phyloP scores from a whole-genome alignment of 805 yeast species.

The Saccharomycopsis sp. region DNA sequence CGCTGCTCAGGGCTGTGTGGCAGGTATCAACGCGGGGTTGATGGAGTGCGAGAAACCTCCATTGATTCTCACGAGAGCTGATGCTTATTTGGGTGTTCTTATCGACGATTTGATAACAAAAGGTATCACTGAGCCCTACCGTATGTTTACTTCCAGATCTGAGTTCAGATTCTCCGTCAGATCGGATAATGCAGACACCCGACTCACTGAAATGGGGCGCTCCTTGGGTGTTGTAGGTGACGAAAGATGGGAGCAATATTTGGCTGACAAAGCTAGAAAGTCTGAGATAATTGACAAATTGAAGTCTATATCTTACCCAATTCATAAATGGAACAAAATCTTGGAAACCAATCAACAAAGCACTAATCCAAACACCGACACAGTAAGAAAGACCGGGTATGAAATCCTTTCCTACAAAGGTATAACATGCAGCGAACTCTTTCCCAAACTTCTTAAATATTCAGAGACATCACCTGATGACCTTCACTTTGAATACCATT shows the following conservation, averaged over 20 bases:
- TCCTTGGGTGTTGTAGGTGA: conserved; percentile 59
- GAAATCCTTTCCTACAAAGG: conserved; percentile 35
- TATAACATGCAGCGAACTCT: background rate
- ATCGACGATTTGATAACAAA: conserved; percentile 91
- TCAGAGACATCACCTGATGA: conserved; percentile 26
- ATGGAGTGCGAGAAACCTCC: conserved; percentile 34
- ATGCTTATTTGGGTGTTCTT: conserved; percentile 87
- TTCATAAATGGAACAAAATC: conserved; percentile 54
- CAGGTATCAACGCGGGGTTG: conserved; percentile 93
- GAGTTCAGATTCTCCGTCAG: conserved; percentile 88
- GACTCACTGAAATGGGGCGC: conserved; percentile 69
- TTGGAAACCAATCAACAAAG: conserved; percentile 23
- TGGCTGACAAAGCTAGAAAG: conserved; percentile 38
- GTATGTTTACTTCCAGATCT: conserved; percentile 96
- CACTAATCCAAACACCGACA: conserved; percentile 46
- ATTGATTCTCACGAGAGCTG: conserved; percentile 59
- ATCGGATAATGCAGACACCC: conserved; percentile 87
- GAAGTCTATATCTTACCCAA: conserved; percentile 38
- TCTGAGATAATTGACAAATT: conserved; percentile 41
- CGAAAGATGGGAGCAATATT: conserved; percentile 46
- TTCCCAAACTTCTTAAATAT: conserved; percentile 12
- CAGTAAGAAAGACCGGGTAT: conserved; percentile 55
- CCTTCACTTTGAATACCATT: background rate
- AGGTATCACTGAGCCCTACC: conserved; percentile 94
- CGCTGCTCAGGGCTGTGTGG: conserved; percentile 91